Conservation (phyloP, 2,329 filamentous ascomycete species). For the Chalara sp. region DNA sequence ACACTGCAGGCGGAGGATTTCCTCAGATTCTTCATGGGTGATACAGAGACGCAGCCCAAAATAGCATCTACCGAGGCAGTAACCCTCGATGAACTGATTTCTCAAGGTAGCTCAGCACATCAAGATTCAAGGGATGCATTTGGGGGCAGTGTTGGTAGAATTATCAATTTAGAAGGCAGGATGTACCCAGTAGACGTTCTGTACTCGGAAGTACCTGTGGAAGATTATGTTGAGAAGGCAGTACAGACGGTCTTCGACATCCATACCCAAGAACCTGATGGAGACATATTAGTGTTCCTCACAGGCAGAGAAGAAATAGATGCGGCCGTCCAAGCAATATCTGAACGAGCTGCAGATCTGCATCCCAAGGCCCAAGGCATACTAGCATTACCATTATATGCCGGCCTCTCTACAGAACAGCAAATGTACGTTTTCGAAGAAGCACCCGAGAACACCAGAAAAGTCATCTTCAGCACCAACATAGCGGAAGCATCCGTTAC, state of each 20-base stretch:
- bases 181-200: conserved; percentile 85
- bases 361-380: conserved; percentile 52
- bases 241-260: conserved; percentile 83
- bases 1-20: conserved; percentile 88
- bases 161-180: conserved; percentile 80
- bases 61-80: conserved; percentile 30
- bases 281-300: conserved; percentile 86
- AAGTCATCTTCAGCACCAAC: conserved; percentile 90
- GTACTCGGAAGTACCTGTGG: conserved; percentile 69
- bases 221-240: conserved; percentile 81
- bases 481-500: conserved; percentile 96
- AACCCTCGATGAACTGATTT: conserved; percentile 25
- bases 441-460: conserved; percentile 72
- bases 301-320: conserved; percentile 94
- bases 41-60: conserved; percentile 26
- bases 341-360: conserved; percentile 62
- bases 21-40: conserved; percentile 61
- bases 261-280: conserved; percentile 70
- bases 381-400: conserved; percentile 75
- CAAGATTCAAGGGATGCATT: conserved; percentile 15
- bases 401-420: conserved; percentile 81
- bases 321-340: conserved; percentile 67
- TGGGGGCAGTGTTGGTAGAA: conserved; percentile 45
- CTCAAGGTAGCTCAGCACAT: conserved; percentile 18
- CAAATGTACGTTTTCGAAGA: conserved; percentile 94